Conservation (phyloP, 2,329 filamentous ascomycete species). For the Aspergillus hortae region DNA sequence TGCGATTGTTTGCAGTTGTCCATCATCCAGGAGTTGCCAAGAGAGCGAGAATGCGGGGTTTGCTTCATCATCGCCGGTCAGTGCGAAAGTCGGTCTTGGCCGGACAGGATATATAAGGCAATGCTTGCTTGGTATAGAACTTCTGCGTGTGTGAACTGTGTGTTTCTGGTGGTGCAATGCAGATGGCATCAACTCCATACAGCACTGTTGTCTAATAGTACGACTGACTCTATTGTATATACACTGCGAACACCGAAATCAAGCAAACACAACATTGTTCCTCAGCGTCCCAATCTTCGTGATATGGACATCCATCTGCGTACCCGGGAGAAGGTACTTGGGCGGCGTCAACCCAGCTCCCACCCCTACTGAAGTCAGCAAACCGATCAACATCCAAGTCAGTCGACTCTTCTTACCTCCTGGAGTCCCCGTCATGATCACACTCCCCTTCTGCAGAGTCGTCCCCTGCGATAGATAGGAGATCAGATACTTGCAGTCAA, state of each 20-base stretch:
- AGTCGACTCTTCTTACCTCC: not conserved
- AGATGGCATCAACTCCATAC: too few species aligned
- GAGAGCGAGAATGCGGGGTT: not conserved
- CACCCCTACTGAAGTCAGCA: slow-evolving; percentile 19
- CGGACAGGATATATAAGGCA: too few species aligned
- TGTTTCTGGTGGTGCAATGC: too few species aligned
- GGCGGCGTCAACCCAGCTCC: slow-evolving; percentile 44
- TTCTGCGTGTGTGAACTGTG: too few species aligned
- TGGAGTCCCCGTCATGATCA: slow-evolving; percentile 25
- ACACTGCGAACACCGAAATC: not conserved
- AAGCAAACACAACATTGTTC: slow-evolving; percentile 32
- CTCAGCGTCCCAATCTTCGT: slow-evolving; percentile 40
- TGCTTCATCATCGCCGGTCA: not conserved
- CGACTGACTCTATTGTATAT: not conserved
- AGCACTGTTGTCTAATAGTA: too few species aligned
- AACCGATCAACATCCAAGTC: not conserved
- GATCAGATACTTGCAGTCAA: slow-evolving; percentile 36
- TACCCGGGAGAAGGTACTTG: slow-evolving; percentile 37
- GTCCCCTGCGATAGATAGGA: slow-evolving; percentile 38
- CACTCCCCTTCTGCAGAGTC: slow-evolving; percentile 21
- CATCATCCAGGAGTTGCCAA: not conserved
- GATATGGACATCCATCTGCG: slow-evolving; percentile 39
- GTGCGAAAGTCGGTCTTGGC: not conserved
- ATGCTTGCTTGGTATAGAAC: too few species aligned
- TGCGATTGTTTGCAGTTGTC: not conserved